phyloP scores from a whole-genome alignment of 2,329 filamentous ascomycete genomes.

The Cercospora sp. region DNA sequence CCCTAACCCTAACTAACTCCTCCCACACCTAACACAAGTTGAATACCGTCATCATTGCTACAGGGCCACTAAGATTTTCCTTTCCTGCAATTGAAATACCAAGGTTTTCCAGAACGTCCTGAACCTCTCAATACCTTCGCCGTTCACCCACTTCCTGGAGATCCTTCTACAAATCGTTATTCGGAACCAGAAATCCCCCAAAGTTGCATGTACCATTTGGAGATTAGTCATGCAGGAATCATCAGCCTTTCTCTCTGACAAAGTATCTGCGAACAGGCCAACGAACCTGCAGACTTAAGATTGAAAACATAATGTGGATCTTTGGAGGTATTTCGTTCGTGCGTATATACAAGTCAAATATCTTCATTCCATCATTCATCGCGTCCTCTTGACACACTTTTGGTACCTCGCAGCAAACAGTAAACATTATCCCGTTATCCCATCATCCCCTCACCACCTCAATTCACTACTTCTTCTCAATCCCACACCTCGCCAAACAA shows the following conservation, averaged over 20 bases:
- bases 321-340: background rate
- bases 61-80: too few species aligned
- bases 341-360: background rate
- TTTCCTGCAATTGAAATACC: too few species aligned
- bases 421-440: background rate
- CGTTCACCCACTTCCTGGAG: background rate
- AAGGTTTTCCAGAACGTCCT: too few species aligned
- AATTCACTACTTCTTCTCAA: background rate
- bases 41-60: background rate
- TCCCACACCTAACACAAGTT: background rate
- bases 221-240: too few species aligned
- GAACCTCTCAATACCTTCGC: background rate
- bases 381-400: background rate
- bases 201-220: background rate
- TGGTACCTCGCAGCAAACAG: background rate
- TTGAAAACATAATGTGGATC: too few species aligned
- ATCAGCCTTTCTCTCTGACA: too few species aligned
- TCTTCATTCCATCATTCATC: background rate
- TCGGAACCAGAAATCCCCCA: background rate
- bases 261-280: too few species aligned
- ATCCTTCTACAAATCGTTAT: background rate
- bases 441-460: too few species aligned
- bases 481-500: slow-evolving; percentile 16
- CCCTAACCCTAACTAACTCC: background rate
- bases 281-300: too few species aligned